Evolutionary conservation across 164 flowering plant species (phyloP), one percentile per base, ranked within the genome.

Genomic region (Kalanchoe fedtschenkoi): DNA sequence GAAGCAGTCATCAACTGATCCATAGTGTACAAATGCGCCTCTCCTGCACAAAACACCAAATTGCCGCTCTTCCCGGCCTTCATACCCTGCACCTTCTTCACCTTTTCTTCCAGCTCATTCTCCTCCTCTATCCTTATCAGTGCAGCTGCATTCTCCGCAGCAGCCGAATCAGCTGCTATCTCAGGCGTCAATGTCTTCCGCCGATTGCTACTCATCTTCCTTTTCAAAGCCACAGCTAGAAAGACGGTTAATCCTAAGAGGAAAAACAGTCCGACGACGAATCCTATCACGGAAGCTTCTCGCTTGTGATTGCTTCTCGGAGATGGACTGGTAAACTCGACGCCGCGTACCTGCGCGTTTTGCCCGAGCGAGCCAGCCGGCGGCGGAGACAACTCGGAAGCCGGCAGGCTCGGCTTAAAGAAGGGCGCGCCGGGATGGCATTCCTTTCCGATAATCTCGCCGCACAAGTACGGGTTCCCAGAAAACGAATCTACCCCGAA

Each of bases 1-100:
- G 95, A 88, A 2, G 88, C 97, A 62, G 81, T 78, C 97, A 93
- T 88, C 72, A 93, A 79, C 83, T 93, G 87, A 71, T 93, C 96
- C 81, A 88, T 62, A 13, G 75, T 67, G 57, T 85, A 93, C 30
- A 73, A 67, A 69, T 80, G 87, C 24, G 74, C 66, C 78, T 86
- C 98, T 15, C 97, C 96, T n/a, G 83, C 95, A 67, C 90, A 88
- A 80, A 93, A 93, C 6, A 78, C 72, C 64, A 93, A 73, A 56
- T 62, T 77, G 75, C 97, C 97, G 46, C 92, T 83, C 72, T 77
- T 82, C 60, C 42, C 75, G 17, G 61, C 74, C 61, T 76, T 77
- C 59, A 77, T 55, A 39, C 69, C 78, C 19, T 77, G 74, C 61
- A 61, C 77, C 66, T 75, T 74, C 72, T 80, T 80, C 69, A 73